Evolutionary conservation across 768 basidiomycete species (phyloP), one percentile per base, ranked within the genome.

Genomic region (Hygrocybe punicea): DNA sequence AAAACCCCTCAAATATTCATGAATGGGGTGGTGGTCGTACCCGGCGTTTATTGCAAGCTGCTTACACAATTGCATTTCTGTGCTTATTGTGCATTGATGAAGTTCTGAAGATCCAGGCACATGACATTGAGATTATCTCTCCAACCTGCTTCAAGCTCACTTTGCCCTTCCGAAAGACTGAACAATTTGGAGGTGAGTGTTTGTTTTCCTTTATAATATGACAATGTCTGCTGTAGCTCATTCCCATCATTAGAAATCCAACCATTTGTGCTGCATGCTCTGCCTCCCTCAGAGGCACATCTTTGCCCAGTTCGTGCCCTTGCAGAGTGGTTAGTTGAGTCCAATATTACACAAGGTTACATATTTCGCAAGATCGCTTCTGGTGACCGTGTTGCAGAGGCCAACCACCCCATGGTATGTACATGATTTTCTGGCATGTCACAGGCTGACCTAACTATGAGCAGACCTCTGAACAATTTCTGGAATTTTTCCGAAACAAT

Each of bases 401-500:
- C 52, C 13, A 63, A 60, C 35, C 42, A 23, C 3, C 60, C 67
- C 2, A 68, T 73, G 63, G 71, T 72, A 58, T 5, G 60, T 59
- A 16, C 57, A 13, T 17, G 11, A 6, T 44, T 8, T 21, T 17
- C 21, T 44, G 10, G 10, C 16, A n/a, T n/a, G 4, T 11, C 40
- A 44, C 11, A n/a, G n/a, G n/a, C n/a, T n/a, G n/a, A n/a, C n/a
- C n/a, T n/a, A n/a, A n/a, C n/a, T n/a, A n/a, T n/a, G n/a, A 44
- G 40, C 3, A 79, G 75, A 70, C 68, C 1, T 64, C 72, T 0
- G 71, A 76, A 42, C 63, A 70, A 34, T 75, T 77, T 48, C 65
- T 80, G 0, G 67, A 75, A 45, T 58, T 70, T n/a, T 76, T 78
- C 40, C 63, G 72, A 1, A 72, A 76, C 57, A 78, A 77, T 55